Evolutionary conservation across 2,329 filamentous ascomycete genomes (phyloP).

Genomic region (Scopulariopsis brevicaulis): DNA sequence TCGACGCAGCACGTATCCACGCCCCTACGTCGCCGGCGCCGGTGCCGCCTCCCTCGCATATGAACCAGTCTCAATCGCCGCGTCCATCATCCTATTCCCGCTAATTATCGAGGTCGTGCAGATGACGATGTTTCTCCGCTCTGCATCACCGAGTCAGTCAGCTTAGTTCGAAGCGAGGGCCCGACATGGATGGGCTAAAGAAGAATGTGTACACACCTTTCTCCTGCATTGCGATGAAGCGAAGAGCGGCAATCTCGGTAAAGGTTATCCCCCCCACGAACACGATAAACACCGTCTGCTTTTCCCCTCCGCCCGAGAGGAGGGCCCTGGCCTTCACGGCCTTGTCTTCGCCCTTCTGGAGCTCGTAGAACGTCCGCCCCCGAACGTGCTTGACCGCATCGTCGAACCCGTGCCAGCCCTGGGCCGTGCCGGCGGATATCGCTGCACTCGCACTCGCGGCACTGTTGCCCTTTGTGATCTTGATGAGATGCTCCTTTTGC

Average conservation of each 20-base stretch:
- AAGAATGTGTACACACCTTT: constrained; percentile 37
- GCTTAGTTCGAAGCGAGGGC: not conserved
- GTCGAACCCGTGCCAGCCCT: constrained; percentile 90
- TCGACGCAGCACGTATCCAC: not conserved
- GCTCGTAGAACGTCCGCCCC: constrained; percentile 82
- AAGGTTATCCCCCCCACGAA: constrained; percentile 96
- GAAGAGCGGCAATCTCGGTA: constrained; percentile 85
- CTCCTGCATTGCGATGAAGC: constrained; percentile 81
- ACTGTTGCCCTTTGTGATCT: constrained; percentile 53
- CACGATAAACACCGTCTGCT: constrained; percentile 89
- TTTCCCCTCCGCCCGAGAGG: constrained; percentile 61
- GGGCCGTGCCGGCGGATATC: constrained; percentile 35
- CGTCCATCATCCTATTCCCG: constrained; percentile 80
- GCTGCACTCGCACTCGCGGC: constrained; percentile 16
- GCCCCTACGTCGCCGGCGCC: not conserved
- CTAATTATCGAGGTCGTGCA: constrained; percentile 87
- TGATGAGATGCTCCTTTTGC: constrained; percentile 76
- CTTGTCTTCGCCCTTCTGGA: constrained; percentile 87
- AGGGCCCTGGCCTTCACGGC: constrained; percentile 78
- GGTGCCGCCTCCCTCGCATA: constrained; percentile 30
- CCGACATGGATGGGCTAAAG: not conserved
- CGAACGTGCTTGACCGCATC: constrained; percentile 80
- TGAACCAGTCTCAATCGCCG: constrained; percentile 62
- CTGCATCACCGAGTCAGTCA: constrained; percentile 22
- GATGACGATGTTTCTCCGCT: constrained; percentile 73